phyloP scores from a whole-genome alignment of 1,284 basidiomycete genomes.

The Cryptococcus sp. region DNA sequence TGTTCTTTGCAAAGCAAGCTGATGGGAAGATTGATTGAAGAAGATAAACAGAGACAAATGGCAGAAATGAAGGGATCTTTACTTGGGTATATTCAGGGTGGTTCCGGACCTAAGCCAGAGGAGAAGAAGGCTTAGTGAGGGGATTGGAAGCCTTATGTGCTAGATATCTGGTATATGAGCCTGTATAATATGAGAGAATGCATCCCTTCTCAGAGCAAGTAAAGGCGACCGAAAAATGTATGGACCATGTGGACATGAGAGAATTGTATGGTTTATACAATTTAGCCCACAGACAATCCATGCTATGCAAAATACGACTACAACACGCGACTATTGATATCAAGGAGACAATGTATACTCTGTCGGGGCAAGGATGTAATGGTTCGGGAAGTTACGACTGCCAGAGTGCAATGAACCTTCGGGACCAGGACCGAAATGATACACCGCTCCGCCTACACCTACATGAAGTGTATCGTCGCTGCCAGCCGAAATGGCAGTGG shows the following conservation, averaged over 20 bases:
- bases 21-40: slow-evolving; percentile 51
- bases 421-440: neutral
- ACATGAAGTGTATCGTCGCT: neutral
- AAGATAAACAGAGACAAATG: slow-evolving; percentile 72
- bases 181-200: neutral
- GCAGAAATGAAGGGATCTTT: slow-evolving; percentile 55
- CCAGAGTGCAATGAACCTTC: no score
- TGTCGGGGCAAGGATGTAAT: no score
- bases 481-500: neutral
- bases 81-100: slow-evolving; percentile 37
- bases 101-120: neutral
- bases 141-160: neutral
- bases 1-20: neutral
- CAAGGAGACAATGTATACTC: no score
- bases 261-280: no score
- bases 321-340: no score
- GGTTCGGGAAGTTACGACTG: no score
- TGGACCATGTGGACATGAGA: no score
- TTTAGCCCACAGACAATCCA: no score
- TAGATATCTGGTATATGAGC: neutral
- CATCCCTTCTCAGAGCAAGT: neutral
- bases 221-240: no score
- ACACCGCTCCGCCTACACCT: neutral
- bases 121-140: neutral
- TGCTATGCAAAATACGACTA: no score